phyloP scores from a whole-genome alignment of 106 monocot genomes.

The Acorus gramineus region DNA sequence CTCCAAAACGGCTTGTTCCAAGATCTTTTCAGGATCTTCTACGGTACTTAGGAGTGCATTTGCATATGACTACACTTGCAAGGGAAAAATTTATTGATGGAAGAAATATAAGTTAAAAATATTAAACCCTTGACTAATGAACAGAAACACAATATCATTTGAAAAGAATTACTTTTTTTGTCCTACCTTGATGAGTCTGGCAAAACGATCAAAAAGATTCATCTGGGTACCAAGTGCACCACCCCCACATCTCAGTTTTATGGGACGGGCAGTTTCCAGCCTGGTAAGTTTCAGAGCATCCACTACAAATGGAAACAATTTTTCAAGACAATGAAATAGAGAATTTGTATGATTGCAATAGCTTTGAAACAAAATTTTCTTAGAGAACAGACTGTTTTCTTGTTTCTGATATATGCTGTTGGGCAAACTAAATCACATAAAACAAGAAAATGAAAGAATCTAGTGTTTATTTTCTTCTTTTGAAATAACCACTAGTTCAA shows the following conservation, averaged over 20 bases:
- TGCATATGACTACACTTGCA: slow-evolving; percentile 71
- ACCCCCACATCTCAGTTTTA: slow-evolving; percentile 33
- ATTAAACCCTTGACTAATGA: no score
- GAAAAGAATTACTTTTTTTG: background rate
- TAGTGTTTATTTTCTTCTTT: no score
- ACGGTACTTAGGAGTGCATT: slow-evolving; percentile 82
- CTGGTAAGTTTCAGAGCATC: slow-evolving; percentile 28
- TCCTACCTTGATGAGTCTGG: slow-evolving; percentile 78
- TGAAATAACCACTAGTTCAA: no score
- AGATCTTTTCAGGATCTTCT: slow-evolving; percentile 94
- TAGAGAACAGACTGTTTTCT: no score
- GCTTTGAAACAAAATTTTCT: no score
- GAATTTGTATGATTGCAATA: no score
- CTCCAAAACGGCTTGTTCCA: slow-evolving; percentile 94
- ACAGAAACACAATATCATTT: no score
- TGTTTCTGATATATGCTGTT: no score
- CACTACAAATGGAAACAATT: slow-evolving; percentile 9
- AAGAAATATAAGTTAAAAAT: background rate
- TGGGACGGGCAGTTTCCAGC: slow-evolving; percentile 23
- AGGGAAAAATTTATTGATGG: slow-evolving; percentile 1
- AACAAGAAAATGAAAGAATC: no score
- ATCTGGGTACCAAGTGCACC: slow-evolving; percentile 60
- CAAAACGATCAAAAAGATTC: slow-evolving; percentile 80
- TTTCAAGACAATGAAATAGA: no score
- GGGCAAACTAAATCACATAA: no score